These are phyloP conservation scores for Boletus reticulatus DNA, from an alignment of 768 basidiomycete species.

Conservation along the genomic window DNA sequence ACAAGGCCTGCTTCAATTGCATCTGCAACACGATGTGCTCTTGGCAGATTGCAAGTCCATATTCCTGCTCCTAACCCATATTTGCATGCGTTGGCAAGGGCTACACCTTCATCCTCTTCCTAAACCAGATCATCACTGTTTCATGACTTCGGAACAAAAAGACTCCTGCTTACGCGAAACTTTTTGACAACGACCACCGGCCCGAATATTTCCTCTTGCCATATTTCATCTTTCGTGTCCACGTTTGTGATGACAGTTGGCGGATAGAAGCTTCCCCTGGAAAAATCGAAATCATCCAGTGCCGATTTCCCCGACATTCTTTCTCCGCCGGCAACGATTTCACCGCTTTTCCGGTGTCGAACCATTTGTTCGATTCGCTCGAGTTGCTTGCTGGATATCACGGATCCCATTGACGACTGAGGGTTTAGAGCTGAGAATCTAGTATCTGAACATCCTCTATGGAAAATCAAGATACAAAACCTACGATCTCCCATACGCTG, in stretches of 20 bases:
- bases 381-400: constrained; percentile 69
- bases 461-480: constrained; percentile 24
- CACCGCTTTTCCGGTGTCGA: constrained; percentile 45
- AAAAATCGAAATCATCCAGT: constrained; percentile 72
- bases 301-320: constrained; percentile 60
- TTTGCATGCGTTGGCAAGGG: constrained; percentile 70
- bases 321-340: constrained; percentile 60
- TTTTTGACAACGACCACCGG: constrained; percentile 73
- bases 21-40: constrained; percentile 72
- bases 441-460: background rate
- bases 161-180: constrained; percentile 43
- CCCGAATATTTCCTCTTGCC: constrained; percentile 85
- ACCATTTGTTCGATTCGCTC: constrained; percentile 59
- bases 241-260: constrained; percentile 74
- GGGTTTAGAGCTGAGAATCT: constrained; percentile 58
- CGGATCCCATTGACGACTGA: constrained; percentile 72
- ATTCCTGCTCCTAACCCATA: constrained; percentile 82
- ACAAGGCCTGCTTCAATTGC: constrained; percentile 73
- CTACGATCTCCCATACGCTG: constrained; percentile 76
- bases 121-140: constrained; percentile 18
- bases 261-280: constrained; percentile 71
- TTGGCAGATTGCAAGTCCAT: constrained; percentile 74
- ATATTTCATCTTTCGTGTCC: constrained; percentile 56
- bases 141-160: background rate
- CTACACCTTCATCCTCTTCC: constrained; percentile 64